Conservation (phyloP, 2,329 filamentous ascomycete genomes). For the Claviceps pusilla region DNA sequence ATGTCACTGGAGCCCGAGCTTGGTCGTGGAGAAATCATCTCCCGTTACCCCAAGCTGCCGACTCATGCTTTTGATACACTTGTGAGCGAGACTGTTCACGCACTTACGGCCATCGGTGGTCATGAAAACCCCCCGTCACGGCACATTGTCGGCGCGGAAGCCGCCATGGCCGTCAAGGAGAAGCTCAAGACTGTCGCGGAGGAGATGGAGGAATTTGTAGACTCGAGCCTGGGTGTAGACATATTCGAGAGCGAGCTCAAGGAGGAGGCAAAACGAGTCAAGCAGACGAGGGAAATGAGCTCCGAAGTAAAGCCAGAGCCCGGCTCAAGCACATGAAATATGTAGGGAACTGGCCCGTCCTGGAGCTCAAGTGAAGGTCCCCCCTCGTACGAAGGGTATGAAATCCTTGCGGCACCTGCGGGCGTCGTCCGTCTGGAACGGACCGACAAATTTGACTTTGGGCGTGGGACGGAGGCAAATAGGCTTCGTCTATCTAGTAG, state of each 20-base stretch:
- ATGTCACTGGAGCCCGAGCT: slow-evolving; percentile 19
- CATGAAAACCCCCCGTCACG: slow-evolving; percentile 90
- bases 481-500: not conserved
- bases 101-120: slow-evolving; percentile 79
- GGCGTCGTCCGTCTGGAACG: not conserved
- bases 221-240: slow-evolving; percentile 74
- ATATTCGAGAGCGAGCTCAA: slow-evolving; percentile 46
- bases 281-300: slow-evolving; percentile 12
- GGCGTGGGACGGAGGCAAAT: no score
- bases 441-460: not conserved
- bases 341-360: no score
- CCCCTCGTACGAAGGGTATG: not conserved
- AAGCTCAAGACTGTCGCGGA: slow-evolving; percentile 94
- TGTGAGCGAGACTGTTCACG: slow-evolving; percentile 79
- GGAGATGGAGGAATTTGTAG: slow-evolving; percentile 90
- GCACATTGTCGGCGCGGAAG: slow-evolving; percentile 87
- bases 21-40: slow-evolving; percentile 33
- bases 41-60: slow-evolving; percentile 61
- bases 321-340: not conserved
- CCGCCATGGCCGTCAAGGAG: slow-evolving; percentile 76
- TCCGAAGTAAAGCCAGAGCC: slow-evolving; percentile 6
- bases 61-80: slow-evolving; percentile 54
- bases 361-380: no score
- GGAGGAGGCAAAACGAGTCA: slow-evolving; percentile 32
- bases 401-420: not conserved